These are phyloP conservation scores for Colletotrichum orbiculare DNA, from an alignment of 2,329 filamentous ascomycete genomes.

Conservation along the genomic window DNA sequence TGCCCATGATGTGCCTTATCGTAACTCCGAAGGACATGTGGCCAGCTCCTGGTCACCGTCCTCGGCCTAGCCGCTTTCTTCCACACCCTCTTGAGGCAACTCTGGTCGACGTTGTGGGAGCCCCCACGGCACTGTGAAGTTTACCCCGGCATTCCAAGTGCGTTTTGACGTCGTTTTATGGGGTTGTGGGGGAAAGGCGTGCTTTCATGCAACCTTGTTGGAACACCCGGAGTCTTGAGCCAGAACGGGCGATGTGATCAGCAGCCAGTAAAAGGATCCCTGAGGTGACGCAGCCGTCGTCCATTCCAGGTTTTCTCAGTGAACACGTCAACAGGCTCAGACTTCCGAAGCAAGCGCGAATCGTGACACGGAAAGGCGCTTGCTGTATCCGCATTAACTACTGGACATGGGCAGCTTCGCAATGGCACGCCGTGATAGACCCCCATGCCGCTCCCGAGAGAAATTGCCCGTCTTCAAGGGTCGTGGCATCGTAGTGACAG, in stretches of 20 bases:
- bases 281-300: slow-evolving; percentile 20
- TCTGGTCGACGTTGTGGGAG: slow-evolving; percentile 24
- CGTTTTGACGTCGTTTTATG: slow-evolving; percentile 38
- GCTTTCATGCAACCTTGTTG: slow-evolving; percentile 35
- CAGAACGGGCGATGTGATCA: slow-evolving; percentile 23
- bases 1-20: slow-evolving; percentile 17
- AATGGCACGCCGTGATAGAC: too few species aligned
- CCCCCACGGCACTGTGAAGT: slow-evolving; percentile 35
- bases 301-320: slow-evolving; percentile 9
- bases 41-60: slow-evolving; percentile 13
- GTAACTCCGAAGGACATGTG: slow-evolving; percentile 23
- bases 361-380: too few species aligned
- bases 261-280: slow-evolving; percentile 12
- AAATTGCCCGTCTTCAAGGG: slow-evolving; percentile 8
- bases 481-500: slow-evolving; percentile 15
- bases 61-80: slow-evolving; percentile 15
- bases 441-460: too few species aligned
- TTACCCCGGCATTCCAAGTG: slow-evolving; percentile 27
- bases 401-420: too few species aligned
- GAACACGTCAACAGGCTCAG: neutral
- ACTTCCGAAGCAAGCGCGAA: slow-evolving; percentile 10
- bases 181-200: slow-evolving; percentile 35
- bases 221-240: slow-evolving; percentile 21
- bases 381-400: too few species aligned
- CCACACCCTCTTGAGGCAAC: slow-evolving; percentile 26